These are phyloP conservation scores for Zymoseptoria passerinii DNA, from an alignment of 2,329 filamentous ascomycete genomes.

Conservation along the genomic window DNA sequence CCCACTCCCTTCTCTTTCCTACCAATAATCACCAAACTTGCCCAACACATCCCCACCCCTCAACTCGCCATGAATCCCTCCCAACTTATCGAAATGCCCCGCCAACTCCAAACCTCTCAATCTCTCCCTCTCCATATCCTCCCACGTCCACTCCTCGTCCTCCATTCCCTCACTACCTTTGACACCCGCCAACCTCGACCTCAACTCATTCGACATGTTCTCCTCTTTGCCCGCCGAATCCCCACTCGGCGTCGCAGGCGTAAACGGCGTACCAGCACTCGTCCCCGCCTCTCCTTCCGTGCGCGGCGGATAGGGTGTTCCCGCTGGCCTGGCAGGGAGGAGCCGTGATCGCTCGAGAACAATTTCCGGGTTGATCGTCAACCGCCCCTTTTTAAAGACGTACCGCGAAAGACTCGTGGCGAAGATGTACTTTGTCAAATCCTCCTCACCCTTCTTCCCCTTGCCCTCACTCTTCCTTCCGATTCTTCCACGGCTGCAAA, in stretches of 20 bases:
- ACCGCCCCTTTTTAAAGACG: slow-evolving; percentile 48
- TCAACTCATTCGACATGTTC: slow-evolving; percentile 20
- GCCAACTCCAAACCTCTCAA: slow-evolving; percentile 48
- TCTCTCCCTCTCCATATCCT: slow-evolving; percentile 51
- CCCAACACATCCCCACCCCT: slow-evolving; percentile 38
- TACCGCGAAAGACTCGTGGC: slow-evolving; percentile 44
- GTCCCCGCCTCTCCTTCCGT: slow-evolving; percentile 14
- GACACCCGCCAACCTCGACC: slow-evolving; percentile 20
- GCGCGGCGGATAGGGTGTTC: slow-evolving; percentile 30
- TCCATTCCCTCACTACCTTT: neutral
- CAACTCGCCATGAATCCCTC: slow-evolving; percentile 47
- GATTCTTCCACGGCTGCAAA: slow-evolving; percentile 40
- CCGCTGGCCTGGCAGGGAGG: slow-evolving; percentile 64
- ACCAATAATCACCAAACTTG: slow-evolving; percentile 30
- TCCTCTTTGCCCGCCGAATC: slow-evolving; percentile 16
- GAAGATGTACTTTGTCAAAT: slow-evolving; percentile 38
- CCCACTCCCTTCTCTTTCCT: neutral
- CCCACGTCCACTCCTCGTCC: slow-evolving; percentile 50
- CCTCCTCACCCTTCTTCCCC: slow-evolving; percentile 22
- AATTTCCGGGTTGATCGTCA: slow-evolving; percentile 76
- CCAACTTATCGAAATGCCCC: slow-evolving; percentile 46
- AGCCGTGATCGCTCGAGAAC: slow-evolving; percentile 63
- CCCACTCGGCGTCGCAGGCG: slow-evolving; percentile 19
- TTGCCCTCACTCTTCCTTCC: slow-evolving; percentile 15
- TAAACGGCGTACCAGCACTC: slow-evolving; percentile 17